These are phyloP conservation scores for Penicillium sclerotigenum DNA, from an alignment of 2,329 filamentous ascomycete genomes.

Conservation along the genomic window DNA sequence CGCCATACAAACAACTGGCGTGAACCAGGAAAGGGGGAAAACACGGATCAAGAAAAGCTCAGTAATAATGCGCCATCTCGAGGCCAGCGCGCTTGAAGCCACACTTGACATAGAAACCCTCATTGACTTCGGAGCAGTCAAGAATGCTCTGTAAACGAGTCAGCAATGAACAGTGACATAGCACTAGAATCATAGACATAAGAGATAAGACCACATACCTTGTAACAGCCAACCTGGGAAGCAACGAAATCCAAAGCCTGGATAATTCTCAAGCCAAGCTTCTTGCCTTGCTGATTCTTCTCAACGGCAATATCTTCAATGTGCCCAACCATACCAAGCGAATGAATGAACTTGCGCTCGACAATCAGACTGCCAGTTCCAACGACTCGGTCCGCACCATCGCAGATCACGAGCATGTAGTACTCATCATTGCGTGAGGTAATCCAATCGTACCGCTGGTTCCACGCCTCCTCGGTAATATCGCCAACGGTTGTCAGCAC, in stretches of 20 bases:
- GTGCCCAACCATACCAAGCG: constrained; percentile 67
- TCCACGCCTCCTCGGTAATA: constrained; percentile 70
- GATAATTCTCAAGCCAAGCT: constrained; percentile 86
- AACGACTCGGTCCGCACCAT: constrained; percentile 69
- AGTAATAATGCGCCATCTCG: constrained; percentile 95
- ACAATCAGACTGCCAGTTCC: constrained; percentile 86
- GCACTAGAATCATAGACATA: not conserved
- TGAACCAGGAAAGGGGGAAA: constrained; percentile 4
- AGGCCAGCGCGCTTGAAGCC: constrained; percentile 87
- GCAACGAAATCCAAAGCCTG: constrained; percentile 89
- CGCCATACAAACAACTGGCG: constrained; percentile 10
- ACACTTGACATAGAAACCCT: constrained; percentile 98
- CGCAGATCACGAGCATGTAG: constrained; percentile 81
- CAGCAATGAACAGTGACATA: constrained; percentile 6
- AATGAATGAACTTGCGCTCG: constrained; percentile 70
- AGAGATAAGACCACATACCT: constrained; percentile 47
- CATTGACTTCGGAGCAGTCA: constrained; percentile 93
- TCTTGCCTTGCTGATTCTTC: constrained; percentile 96
- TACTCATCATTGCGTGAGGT: constrained; percentile 70
- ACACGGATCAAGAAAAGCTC: constrained; percentile 8
- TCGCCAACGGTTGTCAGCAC: constrained; percentile 93
- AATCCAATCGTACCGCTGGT: constrained; percentile 80
- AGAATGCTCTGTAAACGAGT: constrained; percentile 67
- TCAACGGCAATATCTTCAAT: constrained; percentile 97
- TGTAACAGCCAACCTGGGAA: constrained; percentile 88